Conservation (phyloP, 2,329 filamentous ascomycete species). For the Claviceps paspali region DNA sequence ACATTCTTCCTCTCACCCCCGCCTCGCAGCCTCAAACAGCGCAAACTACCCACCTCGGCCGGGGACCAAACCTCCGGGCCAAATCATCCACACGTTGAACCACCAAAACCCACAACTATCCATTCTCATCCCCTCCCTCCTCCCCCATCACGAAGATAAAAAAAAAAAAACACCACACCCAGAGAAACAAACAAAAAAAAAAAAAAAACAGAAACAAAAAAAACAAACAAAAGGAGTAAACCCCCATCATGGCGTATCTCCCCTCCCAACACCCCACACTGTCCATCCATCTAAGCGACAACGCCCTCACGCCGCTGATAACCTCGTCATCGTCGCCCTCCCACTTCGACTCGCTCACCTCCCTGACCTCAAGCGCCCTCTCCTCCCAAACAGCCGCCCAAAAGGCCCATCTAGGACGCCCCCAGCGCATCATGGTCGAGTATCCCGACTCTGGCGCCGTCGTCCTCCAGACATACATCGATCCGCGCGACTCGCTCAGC, state of each 20-base stretch:
- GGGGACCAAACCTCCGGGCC: too few species aligned
- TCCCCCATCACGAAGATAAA: too few species aligned
- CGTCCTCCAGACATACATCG: constrained; percentile 31
- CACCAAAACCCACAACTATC: too few species aligned
- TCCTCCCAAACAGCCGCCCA: constrained; percentile 35
- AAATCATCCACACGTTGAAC: too few species aligned
- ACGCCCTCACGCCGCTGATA: constrained; percentile 40
- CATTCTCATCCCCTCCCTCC: too few species aligned
- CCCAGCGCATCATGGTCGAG: constrained; percentile 44
- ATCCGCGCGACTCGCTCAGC: constrained; percentile 16
- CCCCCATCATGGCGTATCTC: constrained; percentile 22
- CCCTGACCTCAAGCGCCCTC: constrained; percentile 36
- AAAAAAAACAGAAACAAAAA: not conserved
- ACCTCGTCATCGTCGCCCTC: constrained; percentile 31
- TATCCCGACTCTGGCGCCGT: constrained; percentile 28
- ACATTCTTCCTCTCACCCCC: too few species aligned
- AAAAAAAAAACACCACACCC: too few species aligned
- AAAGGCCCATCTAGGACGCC: constrained; percentile 36
- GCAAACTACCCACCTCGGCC: too few species aligned
- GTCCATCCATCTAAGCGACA: constrained; percentile 41
- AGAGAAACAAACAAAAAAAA: too few species aligned
- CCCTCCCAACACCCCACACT: constrained; percentile 35
- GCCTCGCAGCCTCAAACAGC: too few species aligned
- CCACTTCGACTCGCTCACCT: constrained; percentile 34
- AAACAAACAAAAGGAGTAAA: too few species aligned